These are phyloP conservation scores for Dispira parvispora DNA, from an alignment of 192 early-diverging fungal genomes.

Conservation along the genomic window DNA sequence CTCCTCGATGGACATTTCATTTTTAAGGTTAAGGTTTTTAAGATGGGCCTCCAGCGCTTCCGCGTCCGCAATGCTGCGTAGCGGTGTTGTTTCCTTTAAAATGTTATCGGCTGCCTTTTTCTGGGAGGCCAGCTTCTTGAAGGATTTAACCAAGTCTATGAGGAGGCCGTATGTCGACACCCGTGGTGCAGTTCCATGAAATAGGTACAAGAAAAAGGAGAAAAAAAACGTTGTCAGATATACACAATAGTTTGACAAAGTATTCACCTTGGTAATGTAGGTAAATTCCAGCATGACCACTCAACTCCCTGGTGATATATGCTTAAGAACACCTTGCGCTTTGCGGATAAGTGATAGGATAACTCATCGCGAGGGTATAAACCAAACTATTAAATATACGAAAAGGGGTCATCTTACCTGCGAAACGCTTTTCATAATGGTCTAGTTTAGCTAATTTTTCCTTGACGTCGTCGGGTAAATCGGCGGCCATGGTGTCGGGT, in stretches of 20 bases:
- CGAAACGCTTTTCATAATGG: slow-evolving; percentile 7
- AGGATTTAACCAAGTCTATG: slow-evolving; percentile 4
- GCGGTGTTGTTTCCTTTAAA: slow-evolving; percentile 21
- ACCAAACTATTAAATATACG: too few species aligned
- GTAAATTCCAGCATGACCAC: too few species aligned
- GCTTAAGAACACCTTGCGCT: too few species aligned
- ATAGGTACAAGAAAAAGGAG: too few species aligned
- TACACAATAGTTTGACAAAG: too few species aligned
- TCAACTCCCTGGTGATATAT: too few species aligned
- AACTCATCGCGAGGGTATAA: too few species aligned
- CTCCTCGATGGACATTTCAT: slow-evolving; percentile 10
- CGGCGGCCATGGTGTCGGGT: neutral
- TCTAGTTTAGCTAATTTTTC: slow-evolving; percentile 3
- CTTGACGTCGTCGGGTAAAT: slow-evolving; percentile 7
- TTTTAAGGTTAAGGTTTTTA: slow-evolving; percentile 22
- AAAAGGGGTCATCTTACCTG: neutral
- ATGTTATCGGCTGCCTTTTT: slow-evolving; percentile 25
- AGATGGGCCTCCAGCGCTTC: slow-evolving; percentile 29
- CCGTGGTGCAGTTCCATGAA: too few species aligned
- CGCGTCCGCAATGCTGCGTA: slow-evolving; percentile 26
- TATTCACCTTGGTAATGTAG: too few species aligned
- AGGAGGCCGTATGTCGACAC: too few species aligned
- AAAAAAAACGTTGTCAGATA: too few species aligned
- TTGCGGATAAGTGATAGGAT: too few species aligned
- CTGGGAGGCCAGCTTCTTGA: slow-evolving; percentile 21